Evolutionary conservation across 495 filamentous ascomycete genomes (phyloP).

Genomic region (Patellaria atrata): DNA sequence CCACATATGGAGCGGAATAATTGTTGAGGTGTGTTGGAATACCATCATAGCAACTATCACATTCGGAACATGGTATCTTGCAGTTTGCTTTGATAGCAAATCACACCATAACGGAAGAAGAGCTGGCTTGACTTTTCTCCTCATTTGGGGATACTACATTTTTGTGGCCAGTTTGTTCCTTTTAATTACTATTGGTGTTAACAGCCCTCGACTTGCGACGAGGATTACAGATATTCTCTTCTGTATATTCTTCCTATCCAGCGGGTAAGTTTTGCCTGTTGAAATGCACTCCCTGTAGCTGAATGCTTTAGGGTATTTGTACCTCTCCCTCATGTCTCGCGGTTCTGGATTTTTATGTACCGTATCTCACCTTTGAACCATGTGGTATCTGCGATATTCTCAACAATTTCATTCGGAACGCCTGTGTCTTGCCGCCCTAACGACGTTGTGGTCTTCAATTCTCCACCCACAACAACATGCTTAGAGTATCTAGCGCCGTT

Average conservation of each 20-base stretch:
- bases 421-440: too few relatives aligned
- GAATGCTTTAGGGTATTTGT: not conserved
- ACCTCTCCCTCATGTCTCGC: not conserved
- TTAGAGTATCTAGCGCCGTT: not conserved
- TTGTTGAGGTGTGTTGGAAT: not conserved
- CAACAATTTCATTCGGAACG: too few relatives aligned
- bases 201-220: not conserved
- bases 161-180: not conserved
- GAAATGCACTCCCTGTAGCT: not conserved
- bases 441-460: not conserved
- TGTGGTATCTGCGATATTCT: not conserved
- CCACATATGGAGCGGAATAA: not conserved
- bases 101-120: not conserved
- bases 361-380: not conserved
- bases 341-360: constrained; percentile 4
- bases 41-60: not conserved
- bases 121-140: not conserved
- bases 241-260: not conserved
- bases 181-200: not conserved
- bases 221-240: constrained; percentile 1
- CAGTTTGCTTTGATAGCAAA: not conserved
- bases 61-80: not conserved
- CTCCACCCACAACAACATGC: not conserved
- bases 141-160: not conserved
- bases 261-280: not conserved